Percentiles rank a stretch among this genome's conserved stretches.
These are phyloP conservation scores for Volvariella volvacea DNA, from an alignment of 1,284 basidiomycete species.

Conservation along the genomic window DNA sequence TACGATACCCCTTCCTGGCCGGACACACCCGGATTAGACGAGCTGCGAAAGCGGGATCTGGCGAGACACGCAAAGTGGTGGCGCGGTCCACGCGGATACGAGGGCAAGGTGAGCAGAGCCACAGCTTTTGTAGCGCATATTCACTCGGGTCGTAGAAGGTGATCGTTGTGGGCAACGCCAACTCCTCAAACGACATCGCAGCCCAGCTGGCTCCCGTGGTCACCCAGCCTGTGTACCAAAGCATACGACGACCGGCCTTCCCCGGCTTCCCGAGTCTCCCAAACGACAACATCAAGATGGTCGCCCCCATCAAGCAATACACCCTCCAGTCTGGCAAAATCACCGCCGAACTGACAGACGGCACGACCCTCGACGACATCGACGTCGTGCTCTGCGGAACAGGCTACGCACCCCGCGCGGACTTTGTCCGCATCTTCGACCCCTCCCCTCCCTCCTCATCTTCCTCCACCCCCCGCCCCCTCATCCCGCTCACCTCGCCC, in stretches of 20 bases:
- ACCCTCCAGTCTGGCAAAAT: slow-evolving; percentile 18
- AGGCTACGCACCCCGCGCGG: slow-evolving; percentile 33
- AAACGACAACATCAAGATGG: slow-evolving; percentile 32
- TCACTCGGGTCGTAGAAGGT: slow-evolving; percentile 24
- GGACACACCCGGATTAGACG: slow-evolving; percentile 28
- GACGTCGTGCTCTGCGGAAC: slow-evolving; percentile 37
- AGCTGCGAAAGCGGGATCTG: slow-evolving; percentile 21
- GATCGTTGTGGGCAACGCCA: slow-evolving; percentile 40
- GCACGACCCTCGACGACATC: slow-evolving; percentile 27
- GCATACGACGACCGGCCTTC: slow-evolving; percentile 29
- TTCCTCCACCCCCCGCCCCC: slow-evolving; percentile 1
- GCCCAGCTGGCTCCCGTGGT: slow-evolving; percentile 31
- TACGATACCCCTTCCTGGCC: slow-evolving; percentile 39
- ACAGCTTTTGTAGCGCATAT: not conserved
- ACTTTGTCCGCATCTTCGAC: slow-evolving; percentile 33
- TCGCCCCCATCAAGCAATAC: slow-evolving; percentile 31
- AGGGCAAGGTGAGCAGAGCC: slow-evolving; percentile 29
- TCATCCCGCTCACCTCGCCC: slow-evolving; percentile 17
- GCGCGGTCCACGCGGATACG: slow-evolving; percentile 26
- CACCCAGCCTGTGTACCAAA: slow-evolving; percentile 33
- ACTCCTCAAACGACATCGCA: slow-evolving; percentile 42
- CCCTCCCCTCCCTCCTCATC: not conserved
- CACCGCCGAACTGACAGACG: slow-evolving; percentile 27
- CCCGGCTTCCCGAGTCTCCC: slow-evolving; percentile 34
- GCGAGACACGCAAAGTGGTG: slow-evolving; percentile 33